These are phyloP conservation scores for Lentinula detonsa DNA, from an alignment of 768 basidiomycete genomes.

Conservation along the genomic window DNA sequence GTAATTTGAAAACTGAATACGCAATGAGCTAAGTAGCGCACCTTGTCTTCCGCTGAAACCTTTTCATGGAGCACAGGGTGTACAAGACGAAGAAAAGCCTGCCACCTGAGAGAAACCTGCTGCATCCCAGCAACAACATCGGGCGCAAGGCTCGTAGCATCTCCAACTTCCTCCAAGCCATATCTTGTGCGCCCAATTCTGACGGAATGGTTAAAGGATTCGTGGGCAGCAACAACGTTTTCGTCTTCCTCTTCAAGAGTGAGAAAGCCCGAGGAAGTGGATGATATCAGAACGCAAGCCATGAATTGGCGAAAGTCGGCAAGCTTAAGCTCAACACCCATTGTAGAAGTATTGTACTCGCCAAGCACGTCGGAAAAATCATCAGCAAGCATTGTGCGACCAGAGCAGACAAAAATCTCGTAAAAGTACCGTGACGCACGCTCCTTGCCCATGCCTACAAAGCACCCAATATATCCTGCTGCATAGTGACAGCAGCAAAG, in stretches of 20 bases:
- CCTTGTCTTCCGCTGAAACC: too few species aligned
- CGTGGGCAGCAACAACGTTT: neutral
- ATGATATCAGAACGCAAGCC: neutral
- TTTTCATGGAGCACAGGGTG: too few species aligned
- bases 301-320: conserved; percentile 3
- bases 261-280: neutral
- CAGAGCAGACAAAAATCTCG: neutral
- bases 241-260: neutral
- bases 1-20: too few species aligned
- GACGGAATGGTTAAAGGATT: too few species aligned
- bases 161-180: too few species aligned
- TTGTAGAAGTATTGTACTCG: neutral
- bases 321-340: neutral
- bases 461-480: neutral
- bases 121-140: too few species aligned
- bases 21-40: too few species aligned
- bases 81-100: too few species aligned
- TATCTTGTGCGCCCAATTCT: too few species aligned
- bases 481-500: neutral
- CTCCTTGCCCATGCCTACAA: neutral
- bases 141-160: too few species aligned
- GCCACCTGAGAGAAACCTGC: too few species aligned
- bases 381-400: neutral
- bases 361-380: neutral
- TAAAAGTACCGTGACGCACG: neutral